phyloP scores from a whole-genome alignment of 352 stramenopile species.

The Blastocystis sp. region DNA sequence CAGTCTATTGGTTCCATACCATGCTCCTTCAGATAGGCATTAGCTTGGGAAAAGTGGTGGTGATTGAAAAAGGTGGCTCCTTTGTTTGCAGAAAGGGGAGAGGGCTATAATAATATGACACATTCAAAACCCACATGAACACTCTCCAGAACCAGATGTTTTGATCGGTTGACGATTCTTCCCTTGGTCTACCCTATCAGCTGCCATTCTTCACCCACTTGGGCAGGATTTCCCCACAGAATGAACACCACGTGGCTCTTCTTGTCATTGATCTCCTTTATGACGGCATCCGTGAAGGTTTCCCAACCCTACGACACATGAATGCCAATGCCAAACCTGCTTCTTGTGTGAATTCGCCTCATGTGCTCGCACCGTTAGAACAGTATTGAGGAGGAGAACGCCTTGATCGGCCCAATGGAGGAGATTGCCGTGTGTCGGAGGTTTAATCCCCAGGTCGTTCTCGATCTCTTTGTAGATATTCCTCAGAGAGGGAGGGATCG shows the following conservation, averaged over 20 bases:
- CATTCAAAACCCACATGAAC: conserved; percentile 19
- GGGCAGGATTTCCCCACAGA: conserved; percentile 90
- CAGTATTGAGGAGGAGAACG: conserved; percentile 91
- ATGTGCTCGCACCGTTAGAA: conserved; percentile 82
- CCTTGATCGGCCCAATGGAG: conserved; percentile 80
- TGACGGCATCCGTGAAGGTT: conserved; percentile 85
- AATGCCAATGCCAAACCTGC: conserved; percentile 46
- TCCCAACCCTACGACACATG: conserved; percentile 77
- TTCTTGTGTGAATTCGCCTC: conserved; percentile 87
- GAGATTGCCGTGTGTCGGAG: conserved; percentile 78
- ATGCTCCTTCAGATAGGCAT: conserved; percentile 61
- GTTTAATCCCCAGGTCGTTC: conserved; percentile 68
- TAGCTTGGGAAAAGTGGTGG: conserved; percentile 52
- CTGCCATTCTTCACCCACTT: conserved; percentile 59
- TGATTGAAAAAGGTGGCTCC: conserved; percentile 50
- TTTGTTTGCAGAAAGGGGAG: conserved; percentile 36
- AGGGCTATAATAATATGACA: not conserved
- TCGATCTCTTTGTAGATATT: conserved; percentile 96
- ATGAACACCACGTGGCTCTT: conserved; percentile 84
- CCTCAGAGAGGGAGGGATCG: conserved; percentile 79
- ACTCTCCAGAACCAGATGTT: conserved; percentile 15
- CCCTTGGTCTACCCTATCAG: not conserved
- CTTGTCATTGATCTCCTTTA: conserved; percentile 71
- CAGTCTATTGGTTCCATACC: conserved; percentile 72
- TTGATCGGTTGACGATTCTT: conserved; percentile 12